phyloP scores from a whole-genome alignment of 345 rosid genomes.

The Eucalyptus marginata region DNA sequence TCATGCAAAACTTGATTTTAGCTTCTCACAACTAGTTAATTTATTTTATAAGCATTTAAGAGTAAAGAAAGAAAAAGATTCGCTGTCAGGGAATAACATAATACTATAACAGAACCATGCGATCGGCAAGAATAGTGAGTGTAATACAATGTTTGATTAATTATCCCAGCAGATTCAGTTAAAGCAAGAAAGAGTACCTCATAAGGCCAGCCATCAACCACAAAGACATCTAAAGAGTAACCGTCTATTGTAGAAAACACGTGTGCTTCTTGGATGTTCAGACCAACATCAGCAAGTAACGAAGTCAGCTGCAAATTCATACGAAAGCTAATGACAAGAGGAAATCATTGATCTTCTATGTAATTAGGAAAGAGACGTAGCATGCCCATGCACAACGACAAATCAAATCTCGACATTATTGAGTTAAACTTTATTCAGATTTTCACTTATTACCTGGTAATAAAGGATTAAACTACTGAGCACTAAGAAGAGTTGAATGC shows the following conservation, averaged over 20 bases:
- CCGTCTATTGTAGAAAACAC: slow-evolving; percentile 62
- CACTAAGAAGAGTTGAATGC: neutral
- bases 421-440: neutral
- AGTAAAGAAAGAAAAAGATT: neutral
- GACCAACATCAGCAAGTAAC: slow-evolving; percentile 46
- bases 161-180: neutral
- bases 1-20: neutral
- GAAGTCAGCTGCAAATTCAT: slow-evolving; percentile 46
- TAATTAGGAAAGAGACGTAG: neutral
- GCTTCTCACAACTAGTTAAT: neutral
- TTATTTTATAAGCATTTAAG: neutral
- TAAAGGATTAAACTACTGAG: neutral
- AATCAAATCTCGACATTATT: neutral
- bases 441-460: neutral
- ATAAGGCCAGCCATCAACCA: slow-evolving; percentile 46
- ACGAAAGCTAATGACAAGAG: neutral
- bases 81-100: neutral
- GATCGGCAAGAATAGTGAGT: neutral
- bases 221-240: slow-evolving; percentile 67
- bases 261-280: slow-evolving; percentile 74
- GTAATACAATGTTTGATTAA: neutral
- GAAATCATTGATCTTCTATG: neutral
- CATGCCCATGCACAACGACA: neutral
- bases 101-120: neutral
- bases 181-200: slow-evolving; percentile 23